phyloP scores from a whole-genome alignment of 345 rosid genomes.

The Brassica incana region DNA sequence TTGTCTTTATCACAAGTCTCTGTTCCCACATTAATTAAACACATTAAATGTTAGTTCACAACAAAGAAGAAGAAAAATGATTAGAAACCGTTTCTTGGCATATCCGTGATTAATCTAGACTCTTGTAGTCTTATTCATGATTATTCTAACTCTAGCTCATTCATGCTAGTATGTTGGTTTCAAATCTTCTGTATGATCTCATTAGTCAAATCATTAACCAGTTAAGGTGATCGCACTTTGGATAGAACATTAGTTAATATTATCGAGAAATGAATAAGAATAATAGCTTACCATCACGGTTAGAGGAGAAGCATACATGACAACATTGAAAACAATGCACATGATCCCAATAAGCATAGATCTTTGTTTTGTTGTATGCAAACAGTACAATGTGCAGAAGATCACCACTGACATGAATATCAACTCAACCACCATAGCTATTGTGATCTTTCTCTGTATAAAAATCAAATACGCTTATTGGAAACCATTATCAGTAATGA shows the following conservation, averaged over 20 bases:
- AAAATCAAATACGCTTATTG: neutral
- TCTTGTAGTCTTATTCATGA: neutral
- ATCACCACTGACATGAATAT: slow-evolving; percentile 47
- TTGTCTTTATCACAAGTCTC: slow-evolving; percentile 64
- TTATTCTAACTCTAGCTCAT: neutral
- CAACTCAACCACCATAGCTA: slow-evolving; percentile 44
- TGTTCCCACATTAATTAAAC: slow-evolving; percentile 31
- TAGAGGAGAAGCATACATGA: slow-evolving; percentile 70
- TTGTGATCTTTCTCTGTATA: slow-evolving; percentile 33
- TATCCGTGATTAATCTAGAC: slow-evolving; percentile 12
- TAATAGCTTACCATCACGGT: slow-evolving; percentile 59
- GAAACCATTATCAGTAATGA: neutral
- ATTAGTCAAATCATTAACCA: neutral
- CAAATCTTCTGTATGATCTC: neutral
- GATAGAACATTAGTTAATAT: neutral
- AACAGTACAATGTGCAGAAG: slow-evolving; percentile 37
- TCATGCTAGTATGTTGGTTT: neutral
- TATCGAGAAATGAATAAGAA: neutral
- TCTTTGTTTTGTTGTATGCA: slow-evolving; percentile 49
- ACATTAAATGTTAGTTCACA: slow-evolving; percentile 27
- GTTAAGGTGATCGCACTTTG: neutral
- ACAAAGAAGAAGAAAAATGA: neutral
- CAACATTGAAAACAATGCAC: slow-evolving; percentile 39
- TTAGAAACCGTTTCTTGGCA: neutral
- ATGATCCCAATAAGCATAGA: slow-evolving; percentile 50